phyloP scores from a whole-genome alignment of 306 rosid genomes.

The Amphicarpaea edgeworthii region DNA sequence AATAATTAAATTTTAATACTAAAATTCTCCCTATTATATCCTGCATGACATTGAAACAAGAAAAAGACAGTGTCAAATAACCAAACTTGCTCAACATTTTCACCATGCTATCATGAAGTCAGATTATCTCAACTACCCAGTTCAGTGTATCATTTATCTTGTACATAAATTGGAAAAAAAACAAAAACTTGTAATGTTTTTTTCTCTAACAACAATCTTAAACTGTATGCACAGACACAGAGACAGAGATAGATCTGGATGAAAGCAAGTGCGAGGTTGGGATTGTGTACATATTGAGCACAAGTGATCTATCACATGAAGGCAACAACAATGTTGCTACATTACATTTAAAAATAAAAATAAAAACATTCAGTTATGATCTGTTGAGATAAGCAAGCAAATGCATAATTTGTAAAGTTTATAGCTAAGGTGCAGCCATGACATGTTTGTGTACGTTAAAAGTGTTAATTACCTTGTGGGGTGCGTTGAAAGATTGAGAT shows the following conservation, averaged over 20 bases:
- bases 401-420: neutral
- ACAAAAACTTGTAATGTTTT: neutral
- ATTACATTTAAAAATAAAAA: neutral
- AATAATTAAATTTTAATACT: neutral
- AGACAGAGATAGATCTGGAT: neutral
- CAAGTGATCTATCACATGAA: neutral
- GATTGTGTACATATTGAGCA: no score
- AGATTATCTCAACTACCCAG: slow-evolving; percentile 23
- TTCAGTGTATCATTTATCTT: slow-evolving; percentile 15
- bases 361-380: neutral
- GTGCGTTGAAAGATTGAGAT: slow-evolving; percentile 26
- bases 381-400: neutral
- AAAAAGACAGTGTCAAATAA: slow-evolving; percentile 42
- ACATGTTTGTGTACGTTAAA: neutral
- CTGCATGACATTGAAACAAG: slow-evolving; percentile 30
- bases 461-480: slow-evolving; percentile 42
- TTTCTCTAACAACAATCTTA: slow-evolving; percentile 24
- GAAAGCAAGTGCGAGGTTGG: neutral
- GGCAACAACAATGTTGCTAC: no score
- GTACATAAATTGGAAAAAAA: neutral
- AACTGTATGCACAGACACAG: neutral
- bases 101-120: slow-evolving; percentile 29
- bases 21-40: neutral
- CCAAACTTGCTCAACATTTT: slow-evolving; percentile 42
- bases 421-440: neutral